Conservation (phyloP, 2,329 filamentous ascomycete genomes). For the Fusarium solani-melongenae region DNA sequence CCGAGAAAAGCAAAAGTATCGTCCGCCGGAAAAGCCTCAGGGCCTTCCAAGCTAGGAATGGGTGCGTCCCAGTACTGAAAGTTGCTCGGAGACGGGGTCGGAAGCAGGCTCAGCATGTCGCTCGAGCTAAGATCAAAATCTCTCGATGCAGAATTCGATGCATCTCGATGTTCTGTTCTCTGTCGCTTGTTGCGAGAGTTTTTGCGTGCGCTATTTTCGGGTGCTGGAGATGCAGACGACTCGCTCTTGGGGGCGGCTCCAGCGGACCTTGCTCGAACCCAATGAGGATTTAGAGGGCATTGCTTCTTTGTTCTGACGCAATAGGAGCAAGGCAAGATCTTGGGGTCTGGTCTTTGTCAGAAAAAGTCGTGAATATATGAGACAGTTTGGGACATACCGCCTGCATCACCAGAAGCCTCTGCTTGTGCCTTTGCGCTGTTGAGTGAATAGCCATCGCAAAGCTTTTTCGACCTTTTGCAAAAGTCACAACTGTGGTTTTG, state of each 20-base stretch:
- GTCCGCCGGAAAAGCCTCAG: neutral
- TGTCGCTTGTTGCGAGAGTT: constrained; percentile 12
- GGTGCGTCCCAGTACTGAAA: constrained; percentile 23
- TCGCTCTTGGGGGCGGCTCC: neutral
- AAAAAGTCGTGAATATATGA: neutral
- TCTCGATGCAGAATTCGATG: neutral
- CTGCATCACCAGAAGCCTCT: neutral
- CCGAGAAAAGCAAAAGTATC: neutral
- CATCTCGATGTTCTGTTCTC: constrained; percentile 3
- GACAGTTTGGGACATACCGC: neutral
- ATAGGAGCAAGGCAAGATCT: constrained; percentile 42
- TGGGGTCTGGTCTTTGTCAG: neutral
- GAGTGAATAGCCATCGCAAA: constrained; percentile 40
- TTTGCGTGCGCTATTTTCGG: neutral
- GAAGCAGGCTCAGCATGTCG: constrained; percentile 9
- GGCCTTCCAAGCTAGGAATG: constrained; percentile 16
- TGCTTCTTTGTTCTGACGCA: constrained; percentile 45
- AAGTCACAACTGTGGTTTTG: constrained; percentile 42
- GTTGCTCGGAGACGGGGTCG: constrained; percentile 17
- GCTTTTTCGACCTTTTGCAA: constrained; percentile 41
- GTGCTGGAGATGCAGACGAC: neutral
- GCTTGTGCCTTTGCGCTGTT: constrained; percentile 3
- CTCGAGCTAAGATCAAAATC: constrained; percentile 11
- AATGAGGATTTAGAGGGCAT: constrained; percentile 43
- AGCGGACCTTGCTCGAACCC: constrained; percentile 23